Conservation (phyloP, 1,284 basidiomycete genomes). For the Calocybe gambosa region DNA sequence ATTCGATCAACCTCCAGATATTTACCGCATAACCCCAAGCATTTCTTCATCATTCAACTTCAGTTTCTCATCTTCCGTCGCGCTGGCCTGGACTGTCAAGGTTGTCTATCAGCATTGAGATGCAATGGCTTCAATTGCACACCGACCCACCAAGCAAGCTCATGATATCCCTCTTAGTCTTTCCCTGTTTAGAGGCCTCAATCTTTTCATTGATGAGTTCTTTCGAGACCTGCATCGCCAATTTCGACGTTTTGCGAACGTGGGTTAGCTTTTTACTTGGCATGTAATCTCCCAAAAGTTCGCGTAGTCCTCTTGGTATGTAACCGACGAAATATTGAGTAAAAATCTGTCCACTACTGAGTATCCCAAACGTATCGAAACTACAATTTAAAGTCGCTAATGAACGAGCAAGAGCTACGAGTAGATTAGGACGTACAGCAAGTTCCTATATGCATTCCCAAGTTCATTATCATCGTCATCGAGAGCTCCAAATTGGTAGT, state of each 20-base stretch:
- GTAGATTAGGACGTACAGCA: slow-evolving; percentile 25
- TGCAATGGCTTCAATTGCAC: background rate
- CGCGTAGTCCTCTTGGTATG: slow-evolving; percentile 25
- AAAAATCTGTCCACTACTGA: slow-evolving; percentile 20
- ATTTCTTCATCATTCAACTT: slow-evolving; percentile 46
- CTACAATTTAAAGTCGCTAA: slow-evolving; percentile 7
- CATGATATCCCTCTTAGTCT: slow-evolving; percentile 23
- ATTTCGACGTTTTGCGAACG: slow-evolving; percentile 27
- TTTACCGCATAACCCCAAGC: slow-evolving; percentile 46
- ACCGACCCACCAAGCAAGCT: slow-evolving; percentile 23
- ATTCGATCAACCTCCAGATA: slow-evolving; percentile 3
- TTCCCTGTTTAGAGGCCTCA: slow-evolving; percentile 21
- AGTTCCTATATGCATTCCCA: slow-evolving; percentile 24
- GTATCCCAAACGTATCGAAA: slow-evolving; percentile 21
- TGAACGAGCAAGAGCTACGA: background rate
- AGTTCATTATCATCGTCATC: slow-evolving; percentile 32
- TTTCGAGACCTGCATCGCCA: slow-evolving; percentile 35
- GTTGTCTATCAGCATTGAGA: background rate
- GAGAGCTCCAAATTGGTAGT: slow-evolving; percentile 32
- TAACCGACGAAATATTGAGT: slow-evolving; percentile 21
- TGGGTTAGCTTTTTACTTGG: slow-evolving; percentile 32
- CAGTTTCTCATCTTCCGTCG: slow-evolving; percentile 35
- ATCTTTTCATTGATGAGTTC: slow-evolving; percentile 36
- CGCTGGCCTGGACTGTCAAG: slow-evolving; percentile 46
- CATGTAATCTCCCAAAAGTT: slow-evolving; percentile 29